Evolutionary conservation across 805 yeast species (phyloP).

Genomic region (Starmera caribaea): DNA sequence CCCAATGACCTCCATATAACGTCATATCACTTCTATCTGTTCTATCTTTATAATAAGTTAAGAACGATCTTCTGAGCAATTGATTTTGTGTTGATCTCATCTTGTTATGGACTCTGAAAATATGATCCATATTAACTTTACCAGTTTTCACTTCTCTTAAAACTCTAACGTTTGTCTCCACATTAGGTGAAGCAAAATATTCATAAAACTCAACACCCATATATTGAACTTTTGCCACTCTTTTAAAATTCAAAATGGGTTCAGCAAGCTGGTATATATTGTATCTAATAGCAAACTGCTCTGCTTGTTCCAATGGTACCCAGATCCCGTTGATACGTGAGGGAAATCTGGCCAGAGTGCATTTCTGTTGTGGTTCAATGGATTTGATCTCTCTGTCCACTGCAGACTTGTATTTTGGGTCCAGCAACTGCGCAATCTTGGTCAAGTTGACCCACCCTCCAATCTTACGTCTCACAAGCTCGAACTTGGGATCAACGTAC

Average conservation of each 20-base stretch:
- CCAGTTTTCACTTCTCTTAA: conserved; percentile 11
- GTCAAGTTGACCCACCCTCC: background rate
- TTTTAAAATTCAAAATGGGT: conserved; percentile 16
- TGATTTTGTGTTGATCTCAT: conserved; percentile 5
- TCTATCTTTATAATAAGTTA: conserved; percentile 4
- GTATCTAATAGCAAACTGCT: conserved; percentile 11
- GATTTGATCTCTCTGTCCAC: background rate
- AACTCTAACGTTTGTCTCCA: conserved; percentile 13
- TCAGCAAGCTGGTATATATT: conserved; percentile 7
- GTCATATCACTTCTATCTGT: conserved; percentile 13
- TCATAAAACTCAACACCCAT: conserved; percentile 18
- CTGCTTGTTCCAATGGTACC: conserved; percentile 15
- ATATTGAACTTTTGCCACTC: conserved; percentile 16
- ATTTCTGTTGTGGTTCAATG: background rate
- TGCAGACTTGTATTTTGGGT: background rate
- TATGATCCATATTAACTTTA: conserved; percentile 15
- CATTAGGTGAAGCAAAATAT: conserved; percentile 10
- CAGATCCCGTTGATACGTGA: conserved; percentile 12
- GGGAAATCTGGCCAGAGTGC: background rate
- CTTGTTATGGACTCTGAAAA: conserved; percentile 12
- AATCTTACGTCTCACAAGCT: background rate
- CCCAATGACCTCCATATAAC: conserved; percentile 22
- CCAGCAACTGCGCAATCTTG: background rate
- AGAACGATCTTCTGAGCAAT: conserved; percentile 9
- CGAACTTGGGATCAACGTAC: background rate